Evolutionary conservation across 2,329 filamentous ascomycete genomes (phyloP), one percentile per base, ranked within the genome.

Genomic region (Ploettnerulaceae sp.): DNA sequence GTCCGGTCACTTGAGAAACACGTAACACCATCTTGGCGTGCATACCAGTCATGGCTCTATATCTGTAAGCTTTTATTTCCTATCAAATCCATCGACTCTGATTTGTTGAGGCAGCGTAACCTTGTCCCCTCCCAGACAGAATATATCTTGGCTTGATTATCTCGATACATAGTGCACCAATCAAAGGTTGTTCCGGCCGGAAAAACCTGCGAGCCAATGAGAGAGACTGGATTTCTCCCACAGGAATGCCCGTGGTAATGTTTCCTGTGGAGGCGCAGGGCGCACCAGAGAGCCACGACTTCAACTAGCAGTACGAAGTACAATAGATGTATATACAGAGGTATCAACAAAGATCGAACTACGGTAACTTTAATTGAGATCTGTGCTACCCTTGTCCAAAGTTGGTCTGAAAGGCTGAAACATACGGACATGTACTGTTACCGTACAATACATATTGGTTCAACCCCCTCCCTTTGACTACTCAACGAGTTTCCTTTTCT

Each of bases 201-300:
- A 14, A 7, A 14, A 37, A 14, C 6, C 37, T 40, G 9, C n/a
- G n/a, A n/a, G 11, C 37, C 37, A 40, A 40, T 40, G 12, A 40
- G 7, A 15, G 31, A 6, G 7, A 7, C 2, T 4, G 5, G 3
- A 40, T 40, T 40, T 40, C 24, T n/a, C n/a, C n/a, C n/a, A n/a
- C n/a, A n/a, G 31, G 37, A 40, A 31, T n/a, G n/a, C n/a, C n/a
- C n/a, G n/a, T n/a, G 25, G n/a, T 15, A 20, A 22, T 28, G n/a
- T 11, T 26, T 21, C 37, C 37, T 40, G 37, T 40, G 37, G 37
- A 40, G 37, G 37, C 37, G 37, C 37, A 40, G 34, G 25, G 17
- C n/a, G n/a, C n/a, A n/a, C n/a, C 15, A 8, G 14, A 8, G 8
- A 39, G 36, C 36, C 24, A 26, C 35, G 35, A 38, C 25, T 21